Percentiles rank a stretch among this genome's conserved stretches.
Evolutionary conservation across 1,284 basidiomycete species (phyloP).

Genomic region (Agroathelia rolfsii): DNA sequence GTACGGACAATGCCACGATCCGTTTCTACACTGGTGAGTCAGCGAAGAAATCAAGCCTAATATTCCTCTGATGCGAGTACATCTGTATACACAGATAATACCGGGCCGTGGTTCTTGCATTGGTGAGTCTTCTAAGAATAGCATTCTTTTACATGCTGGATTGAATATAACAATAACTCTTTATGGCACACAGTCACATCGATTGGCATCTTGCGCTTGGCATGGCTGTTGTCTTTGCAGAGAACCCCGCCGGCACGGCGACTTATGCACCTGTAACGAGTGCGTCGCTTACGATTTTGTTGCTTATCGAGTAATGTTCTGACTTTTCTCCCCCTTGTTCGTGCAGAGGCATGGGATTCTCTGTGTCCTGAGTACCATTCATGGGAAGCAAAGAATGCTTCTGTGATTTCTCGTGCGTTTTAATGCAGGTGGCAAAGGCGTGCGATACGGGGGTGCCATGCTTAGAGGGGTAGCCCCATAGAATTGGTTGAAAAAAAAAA

Average conservation of each 20-base stretch:
- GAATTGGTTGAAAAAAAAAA: no score
- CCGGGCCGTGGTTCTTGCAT: conserved; percentile 39
- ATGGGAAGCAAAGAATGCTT: no score
- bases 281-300: no score
- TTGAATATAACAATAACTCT: conserved; percentile 23
- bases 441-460: no score
- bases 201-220: conserved; percentile 32
- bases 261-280: conserved; percentile 16
- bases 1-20: conserved; percentile 21
- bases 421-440: no score
- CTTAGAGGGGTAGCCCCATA: no score
- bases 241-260: conserved; percentile 18
- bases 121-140: conserved; percentile 23
- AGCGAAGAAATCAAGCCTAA: conserved; percentile 2
- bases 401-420: no score
- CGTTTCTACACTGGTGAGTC: conserved; percentile 17
- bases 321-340: no score
- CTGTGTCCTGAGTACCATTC: no score
- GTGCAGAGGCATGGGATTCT: no score
- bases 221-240: conserved; percentile 30
- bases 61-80: background rate
- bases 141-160: conserved; percentile 13
- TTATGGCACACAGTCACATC: conserved; percentile 24
- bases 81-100: conserved; percentile 31
- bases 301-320: no score